Percentiles rank a stretch among this genome's conserved stretches.
Conservation (phyloP, 73 alveolate genomes). For the Blepharisma japonicum region DNA sequence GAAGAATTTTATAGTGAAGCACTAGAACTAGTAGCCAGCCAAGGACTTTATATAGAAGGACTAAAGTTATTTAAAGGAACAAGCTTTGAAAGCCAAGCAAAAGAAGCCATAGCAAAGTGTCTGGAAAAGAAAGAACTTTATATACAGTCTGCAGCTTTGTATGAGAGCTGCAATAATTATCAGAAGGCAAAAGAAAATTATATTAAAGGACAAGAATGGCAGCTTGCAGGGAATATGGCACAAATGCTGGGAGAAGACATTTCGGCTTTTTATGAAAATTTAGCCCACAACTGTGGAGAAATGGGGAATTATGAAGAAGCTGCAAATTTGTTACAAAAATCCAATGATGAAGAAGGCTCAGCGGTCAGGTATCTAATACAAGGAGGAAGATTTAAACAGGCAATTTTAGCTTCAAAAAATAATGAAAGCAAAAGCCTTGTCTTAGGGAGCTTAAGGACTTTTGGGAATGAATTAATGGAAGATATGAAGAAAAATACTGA, state of each 20-base stretch:
- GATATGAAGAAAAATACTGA: slow-evolving; percentile 34
- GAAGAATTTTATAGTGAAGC: slow-evolving; percentile 72
- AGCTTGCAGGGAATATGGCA: slow-evolving; percentile 47
- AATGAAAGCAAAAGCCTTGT: slow-evolving; percentile 37
- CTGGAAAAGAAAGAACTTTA: slow-evolving; percentile 49
- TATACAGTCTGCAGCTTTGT: slow-evolving; percentile 68
- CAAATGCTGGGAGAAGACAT: slow-evolving; percentile 20
- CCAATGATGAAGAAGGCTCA: slow-evolving; percentile 31
- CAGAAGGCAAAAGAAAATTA: slow-evolving; percentile 49
- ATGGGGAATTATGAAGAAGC: slow-evolving; percentile 36
- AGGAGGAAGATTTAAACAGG: slow-evolving; percentile 33
- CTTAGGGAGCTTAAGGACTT: slow-evolving; percentile 42
- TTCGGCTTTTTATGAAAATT: not conserved
- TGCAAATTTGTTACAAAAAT: slow-evolving; percentile 36
- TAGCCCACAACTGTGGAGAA: slow-evolving; percentile 4
- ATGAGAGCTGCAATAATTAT: slow-evolving; percentile 44
- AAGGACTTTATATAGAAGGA: slow-evolving; percentile 77
- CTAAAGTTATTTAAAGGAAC: slow-evolving; percentile 59
- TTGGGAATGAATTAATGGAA: not conserved
- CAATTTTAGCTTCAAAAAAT: slow-evolving; percentile 19
- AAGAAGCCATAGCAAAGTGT: slow-evolving; percentile 78
- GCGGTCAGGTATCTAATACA: slow-evolving; percentile 2
- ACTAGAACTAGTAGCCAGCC: slow-evolving; percentile 60
- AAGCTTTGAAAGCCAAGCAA: slow-evolving; percentile 48
- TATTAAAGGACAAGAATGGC: slow-evolving; percentile 42